Evolutionary conservation across 2,329 filamentous ascomycete genomes (phyloP).

Genomic region (Penicillium polonicum): DNA sequence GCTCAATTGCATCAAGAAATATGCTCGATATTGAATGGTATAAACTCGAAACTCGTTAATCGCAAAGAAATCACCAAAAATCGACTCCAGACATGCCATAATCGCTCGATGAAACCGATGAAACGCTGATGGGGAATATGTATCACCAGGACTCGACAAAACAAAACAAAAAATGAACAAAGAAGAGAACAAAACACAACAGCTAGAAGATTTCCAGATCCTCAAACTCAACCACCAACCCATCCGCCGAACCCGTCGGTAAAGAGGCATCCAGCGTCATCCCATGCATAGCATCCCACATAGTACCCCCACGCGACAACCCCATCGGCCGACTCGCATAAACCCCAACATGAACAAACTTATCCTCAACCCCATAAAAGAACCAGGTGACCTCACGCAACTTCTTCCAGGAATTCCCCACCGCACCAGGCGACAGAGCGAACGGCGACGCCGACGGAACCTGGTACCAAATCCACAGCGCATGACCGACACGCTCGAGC

Average conservation of each 20-base stretch:
- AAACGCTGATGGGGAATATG: conserved; percentile 22
- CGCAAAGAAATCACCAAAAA: not conserved
- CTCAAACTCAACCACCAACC: conserved; percentile 52
- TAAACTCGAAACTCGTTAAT: not conserved
- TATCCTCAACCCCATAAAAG: conserved; percentile 60
- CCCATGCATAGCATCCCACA: conserved; percentile 43
- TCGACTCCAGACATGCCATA: conserved; percentile 25
- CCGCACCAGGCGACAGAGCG: conserved; percentile 38
- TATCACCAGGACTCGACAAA: conserved; percentile 22
- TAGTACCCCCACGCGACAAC: conserved; percentile 40
- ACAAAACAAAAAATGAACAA: not conserved
- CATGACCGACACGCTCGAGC: conserved; percentile 56
- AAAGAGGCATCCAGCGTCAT: conserved; percentile 25
- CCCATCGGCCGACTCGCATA: conserved; percentile 58
- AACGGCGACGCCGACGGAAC: conserved; percentile 40
- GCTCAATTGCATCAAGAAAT: not conserved
- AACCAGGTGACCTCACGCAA: conserved; percentile 61
- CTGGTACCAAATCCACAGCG: conserved; percentile 59
- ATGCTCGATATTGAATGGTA: not conserved
- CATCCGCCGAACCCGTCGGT: conserved; percentile 33
- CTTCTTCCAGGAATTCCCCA: conserved; percentile 55
- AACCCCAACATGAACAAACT: conserved; percentile 57
- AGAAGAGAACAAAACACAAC: conserved; percentile 1
- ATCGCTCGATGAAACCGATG: conserved; percentile 15
- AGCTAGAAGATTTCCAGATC: conserved; percentile 51